phyloP scores from a whole-genome alignment of 2,329 filamentous ascomycete species.

The Ceratocystis lukuohia region DNA sequence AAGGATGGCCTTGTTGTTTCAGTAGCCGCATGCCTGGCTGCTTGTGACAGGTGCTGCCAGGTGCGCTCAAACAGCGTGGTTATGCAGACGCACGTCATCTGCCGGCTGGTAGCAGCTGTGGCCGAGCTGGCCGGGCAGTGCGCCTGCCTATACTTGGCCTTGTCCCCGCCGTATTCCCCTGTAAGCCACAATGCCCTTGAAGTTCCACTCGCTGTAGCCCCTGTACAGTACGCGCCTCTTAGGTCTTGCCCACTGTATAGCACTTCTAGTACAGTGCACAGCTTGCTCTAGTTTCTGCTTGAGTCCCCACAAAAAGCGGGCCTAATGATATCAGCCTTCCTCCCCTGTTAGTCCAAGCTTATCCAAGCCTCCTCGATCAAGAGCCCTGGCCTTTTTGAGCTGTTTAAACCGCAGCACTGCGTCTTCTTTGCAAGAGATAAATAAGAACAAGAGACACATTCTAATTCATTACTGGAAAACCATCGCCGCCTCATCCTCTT shows the following conservation, averaged over 20 bases:
- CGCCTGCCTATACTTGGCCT: not conserved
- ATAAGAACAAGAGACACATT: not conserved
- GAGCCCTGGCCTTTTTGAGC: slow-evolving; percentile 5
- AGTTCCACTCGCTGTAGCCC: no score
- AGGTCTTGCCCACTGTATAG: no score
- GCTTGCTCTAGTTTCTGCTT: not conserved
- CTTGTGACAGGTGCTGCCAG: not conserved
- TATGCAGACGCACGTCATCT: not conserved
- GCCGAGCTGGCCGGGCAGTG: not conserved
- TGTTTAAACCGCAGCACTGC: not conserved
- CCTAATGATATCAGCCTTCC: slow-evolving; percentile 5
- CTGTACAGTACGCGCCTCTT: no score
- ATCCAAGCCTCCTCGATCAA: not conserved
- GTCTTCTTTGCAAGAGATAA: not conserved
- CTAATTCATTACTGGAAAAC: not conserved
- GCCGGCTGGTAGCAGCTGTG: not conserved
- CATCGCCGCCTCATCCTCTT: not conserved
- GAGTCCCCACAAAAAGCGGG: not conserved
- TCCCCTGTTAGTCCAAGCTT: not conserved
- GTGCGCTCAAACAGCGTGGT: not conserved
- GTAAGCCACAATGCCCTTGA: no score
- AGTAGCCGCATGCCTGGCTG: not conserved
- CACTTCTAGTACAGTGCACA: no score
- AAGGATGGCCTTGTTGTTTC: not conserved
- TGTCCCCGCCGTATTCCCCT: no score